Base-by-base conservation (phyloP, 179 eudicot species). In the Beta lomatogona region DNA sequence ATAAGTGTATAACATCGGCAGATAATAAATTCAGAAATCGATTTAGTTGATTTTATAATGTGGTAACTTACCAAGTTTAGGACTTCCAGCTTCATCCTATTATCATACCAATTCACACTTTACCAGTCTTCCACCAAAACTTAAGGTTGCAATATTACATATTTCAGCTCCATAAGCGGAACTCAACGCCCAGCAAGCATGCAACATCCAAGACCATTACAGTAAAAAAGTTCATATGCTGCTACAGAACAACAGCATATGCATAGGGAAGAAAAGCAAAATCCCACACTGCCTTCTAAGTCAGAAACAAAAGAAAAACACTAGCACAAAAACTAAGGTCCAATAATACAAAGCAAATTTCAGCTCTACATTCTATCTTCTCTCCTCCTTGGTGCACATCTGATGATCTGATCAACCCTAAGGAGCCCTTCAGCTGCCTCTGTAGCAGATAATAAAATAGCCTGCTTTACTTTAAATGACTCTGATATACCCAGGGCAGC, bases 401-500 rank as follows among this genome's bases (percentile, higher is more conserved):
- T 95, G 88, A 95, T 95, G 82, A 95, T 95, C 73, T 95, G 98
- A 45, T 95, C 98, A 18, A 95, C 98, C 81, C 98, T 88, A 25
- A 95, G 90, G 75, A 95, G 93, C 95, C 93, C 94, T 86, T 95
- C 98, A 36, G 98, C 95, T 74, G 97, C 98, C 85, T 95, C 98
- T 0, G 93, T 93, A 70, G 98, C 97, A 55, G 98, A 95, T 71
- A 93, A 84, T 86, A 95, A 82, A 22, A 95, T 92, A 41, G 98
- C 98, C 79, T 95, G 93, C 86, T 95, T 95, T 53, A 93, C 98
- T 82, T 95, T 95, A 87, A 95, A 95, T 16, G 98, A 83, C 85
- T 95, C 98, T 0, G 88, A 92, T 50, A 95, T 95, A 72, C 98
- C 98, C 54, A 83, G 90, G 78, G 86, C 91, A 10, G 91, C 77